Evolutionary conservation across 1,139 yeast genomes (phyloP).

Genomic region (Wickerhamomyces sp.): DNA sequence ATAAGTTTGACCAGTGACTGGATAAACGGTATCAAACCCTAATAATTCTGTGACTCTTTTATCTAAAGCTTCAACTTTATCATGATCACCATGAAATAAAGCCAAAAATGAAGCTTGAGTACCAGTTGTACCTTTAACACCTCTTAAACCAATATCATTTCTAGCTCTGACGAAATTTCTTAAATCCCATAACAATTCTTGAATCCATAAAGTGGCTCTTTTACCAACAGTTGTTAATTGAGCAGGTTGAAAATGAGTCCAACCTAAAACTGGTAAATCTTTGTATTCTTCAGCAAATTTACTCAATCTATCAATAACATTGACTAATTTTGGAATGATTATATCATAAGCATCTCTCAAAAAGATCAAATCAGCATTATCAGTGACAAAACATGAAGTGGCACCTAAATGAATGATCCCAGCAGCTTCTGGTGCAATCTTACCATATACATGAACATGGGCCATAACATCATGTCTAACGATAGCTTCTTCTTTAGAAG

Average conservation of each 20-base stretch:
- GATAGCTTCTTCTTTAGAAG: constrained; percentile 91
- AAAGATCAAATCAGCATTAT: constrained; percentile 95
- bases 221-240: constrained; percentile 98
- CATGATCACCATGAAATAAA: constrained; percentile 94
- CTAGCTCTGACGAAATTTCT: constrained; percentile 95
- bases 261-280: constrained; percentile 95
- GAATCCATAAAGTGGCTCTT: constrained; percentile 97
- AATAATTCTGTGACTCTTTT: constrained; percentile 86
- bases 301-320: constrained; percentile 86
- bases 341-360: constrained; percentile 93
- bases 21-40: constrained; percentile 93
- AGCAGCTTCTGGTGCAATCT: constrained; percentile 91
- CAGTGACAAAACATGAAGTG: constrained; percentile 96
- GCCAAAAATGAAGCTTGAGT: constrained; percentile 96
- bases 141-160: constrained; percentile 93
- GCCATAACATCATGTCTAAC: constrained; percentile 99
- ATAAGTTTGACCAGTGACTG: constrained; percentile 97
- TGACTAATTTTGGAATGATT: constrained; percentile 89
- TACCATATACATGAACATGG: constrained; percentile 93
- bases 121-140: constrained; percentile 99
- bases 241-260: constrained; percentile 99
- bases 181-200: constrained; percentile 96
- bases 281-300: constrained; percentile 87
- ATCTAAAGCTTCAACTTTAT: constrained; percentile 89
- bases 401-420: constrained; percentile 99